Percentiles rank a stretch among this genome's conserved stretches.
Evolutionary conservation across 768 basidiomycete species (phyloP).

Genomic region (Amanita brunnescens): DNA sequence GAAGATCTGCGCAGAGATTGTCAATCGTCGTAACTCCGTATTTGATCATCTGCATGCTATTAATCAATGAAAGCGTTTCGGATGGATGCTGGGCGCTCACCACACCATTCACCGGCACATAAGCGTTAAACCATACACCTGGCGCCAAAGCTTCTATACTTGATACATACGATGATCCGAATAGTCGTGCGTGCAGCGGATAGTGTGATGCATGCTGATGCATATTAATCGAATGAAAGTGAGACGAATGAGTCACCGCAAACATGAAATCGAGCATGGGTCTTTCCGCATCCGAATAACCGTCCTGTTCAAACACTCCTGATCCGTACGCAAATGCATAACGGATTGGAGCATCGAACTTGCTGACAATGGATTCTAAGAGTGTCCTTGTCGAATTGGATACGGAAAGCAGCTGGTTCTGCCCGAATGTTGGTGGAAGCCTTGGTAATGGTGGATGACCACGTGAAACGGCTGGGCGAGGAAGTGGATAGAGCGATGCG

Average conservation of each 20-base stretch:
- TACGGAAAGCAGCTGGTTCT: conserved; percentile 75
- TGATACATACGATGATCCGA: conserved; percentile 81
- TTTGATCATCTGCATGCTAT: conserved; percentile 66
- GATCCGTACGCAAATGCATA: conserved; percentile 98
- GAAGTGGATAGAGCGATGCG: conserved; percentile 35
- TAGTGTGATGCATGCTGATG: conserved; percentile 88
- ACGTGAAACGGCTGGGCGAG: conserved; percentile 34
- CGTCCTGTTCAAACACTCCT: conserved; percentile 90
- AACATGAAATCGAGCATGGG: conserved; percentile 98
- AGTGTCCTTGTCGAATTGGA: conserved; percentile 72
- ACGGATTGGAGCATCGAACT: conserved; percentile 85
- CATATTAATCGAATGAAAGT: conserved; percentile 97
- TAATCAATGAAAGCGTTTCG: conserved; percentile 7
- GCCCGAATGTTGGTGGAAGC: conserved; percentile 67
- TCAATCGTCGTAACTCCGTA: conserved; percentile 94
- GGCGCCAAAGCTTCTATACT: conserved; percentile 68
- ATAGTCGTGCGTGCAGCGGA: conserved; percentile 72
- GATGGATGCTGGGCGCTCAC: conserved; percentile 39
- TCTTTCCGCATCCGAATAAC: conserved; percentile 38
- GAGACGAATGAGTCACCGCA: conserved; percentile 85
- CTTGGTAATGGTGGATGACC: conserved; percentile 32
- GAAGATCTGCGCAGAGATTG: conserved; percentile 79
- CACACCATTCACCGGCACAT: conserved; percentile 73
- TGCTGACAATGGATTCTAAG: conserved; percentile 68
- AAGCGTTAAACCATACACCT: conserved; percentile 95